Conservation (phyloP, 2,329 filamentous ascomycete genomes). For the Aureobasidium lini region DNA sequence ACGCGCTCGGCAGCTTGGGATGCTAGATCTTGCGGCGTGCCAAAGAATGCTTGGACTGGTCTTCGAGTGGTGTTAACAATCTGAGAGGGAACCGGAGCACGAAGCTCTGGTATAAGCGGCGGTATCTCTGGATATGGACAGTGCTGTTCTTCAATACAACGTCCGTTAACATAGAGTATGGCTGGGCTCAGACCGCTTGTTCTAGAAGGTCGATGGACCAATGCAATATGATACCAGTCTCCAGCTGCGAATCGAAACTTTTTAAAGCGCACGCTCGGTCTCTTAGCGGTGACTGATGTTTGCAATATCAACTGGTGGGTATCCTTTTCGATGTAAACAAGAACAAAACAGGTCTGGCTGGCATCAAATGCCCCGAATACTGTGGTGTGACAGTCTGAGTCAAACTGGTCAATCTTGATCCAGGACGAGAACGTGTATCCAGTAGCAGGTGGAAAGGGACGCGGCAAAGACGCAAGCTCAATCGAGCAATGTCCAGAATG, state of each 20-base stretch:
- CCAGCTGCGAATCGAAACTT: slow-evolving; percentile 66
- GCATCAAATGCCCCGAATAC: slow-evolving; percentile 92
- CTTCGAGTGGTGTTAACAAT: slow-evolving; percentile 15
- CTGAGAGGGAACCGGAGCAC: slow-evolving; percentile 4
- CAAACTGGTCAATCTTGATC: slow-evolving; percentile 83
- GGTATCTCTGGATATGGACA: slow-evolving; percentile 79
- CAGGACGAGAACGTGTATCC: slow-evolving; percentile 90
- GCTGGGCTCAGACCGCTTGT: slow-evolving; percentile 72
- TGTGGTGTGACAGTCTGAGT: slow-evolving; percentile 79
- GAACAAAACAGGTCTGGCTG: slow-evolving; percentile 84
- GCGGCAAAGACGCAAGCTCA: slow-evolving; percentile 78
- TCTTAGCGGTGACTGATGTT: slow-evolving; percentile 78
- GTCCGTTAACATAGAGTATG: slow-evolving; percentile 82
- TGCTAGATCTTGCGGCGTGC: slow-evolving; percentile 74
- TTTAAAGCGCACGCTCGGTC: slow-evolving; percentile 91
- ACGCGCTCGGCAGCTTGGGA: slow-evolving; percentile 37
- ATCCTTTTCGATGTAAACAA: slow-evolving; percentile 90
- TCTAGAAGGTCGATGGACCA: slow-evolving; percentile 76
- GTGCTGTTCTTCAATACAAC: slow-evolving; percentile 87
- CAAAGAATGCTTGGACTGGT: slow-evolving; percentile 84
- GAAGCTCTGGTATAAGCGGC: slow-evolving; percentile 33
- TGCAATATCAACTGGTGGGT: slow-evolving; percentile 92
- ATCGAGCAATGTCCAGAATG: slow-evolving; percentile 81
- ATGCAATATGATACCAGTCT: slow-evolving; percentile 86
- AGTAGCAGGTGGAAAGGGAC: slow-evolving; percentile 70